Percentiles rank a stretch among this genome's conserved stretches.
phyloP scores from a whole-genome alignment of 306 rosid genomes.

The Cajanus cajan region DNA sequence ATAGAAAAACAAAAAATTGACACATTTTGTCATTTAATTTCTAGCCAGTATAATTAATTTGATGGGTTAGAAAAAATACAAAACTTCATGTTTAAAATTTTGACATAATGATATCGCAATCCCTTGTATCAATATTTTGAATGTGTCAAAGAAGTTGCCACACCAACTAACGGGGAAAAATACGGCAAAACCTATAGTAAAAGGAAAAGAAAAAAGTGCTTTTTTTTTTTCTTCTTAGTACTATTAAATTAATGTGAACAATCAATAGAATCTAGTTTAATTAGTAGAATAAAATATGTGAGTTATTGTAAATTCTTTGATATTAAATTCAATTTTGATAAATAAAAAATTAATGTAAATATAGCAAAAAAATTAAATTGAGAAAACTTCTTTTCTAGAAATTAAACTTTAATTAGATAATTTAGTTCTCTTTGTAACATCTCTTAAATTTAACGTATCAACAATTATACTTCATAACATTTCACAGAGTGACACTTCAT shows the following conservation, averaged over 20 bases:
- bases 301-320: too few relatives aligned
- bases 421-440: too few relatives aligned
- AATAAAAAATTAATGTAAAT: too few relatives aligned
- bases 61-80: background rate
- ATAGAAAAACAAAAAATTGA: background rate
- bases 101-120: background rate
- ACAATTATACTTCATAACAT: too few relatives aligned
- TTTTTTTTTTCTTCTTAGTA: background rate
- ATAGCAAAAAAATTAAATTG: too few relatives aligned
- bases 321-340: too few relatives aligned
- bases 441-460: too few relatives aligned
- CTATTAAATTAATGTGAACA: background rate
- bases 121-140: background rate
- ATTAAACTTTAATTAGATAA: too few relatives aligned
- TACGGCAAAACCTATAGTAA: background rate
- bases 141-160: constrained; percentile 21
- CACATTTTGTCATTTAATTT: background rate
- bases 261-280: too few relatives aligned
- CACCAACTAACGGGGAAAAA: background rate
- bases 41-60: background rate
- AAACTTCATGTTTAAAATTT: background rate
- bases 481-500: too few relatives aligned
- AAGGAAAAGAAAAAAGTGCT: background rate
- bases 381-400: too few relatives aligned
- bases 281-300: too few relatives aligned